Conservation (phyloP, 2,329 filamentous ascomycete genomes). For the Phaeosphaeriaceae sp. region DNA sequence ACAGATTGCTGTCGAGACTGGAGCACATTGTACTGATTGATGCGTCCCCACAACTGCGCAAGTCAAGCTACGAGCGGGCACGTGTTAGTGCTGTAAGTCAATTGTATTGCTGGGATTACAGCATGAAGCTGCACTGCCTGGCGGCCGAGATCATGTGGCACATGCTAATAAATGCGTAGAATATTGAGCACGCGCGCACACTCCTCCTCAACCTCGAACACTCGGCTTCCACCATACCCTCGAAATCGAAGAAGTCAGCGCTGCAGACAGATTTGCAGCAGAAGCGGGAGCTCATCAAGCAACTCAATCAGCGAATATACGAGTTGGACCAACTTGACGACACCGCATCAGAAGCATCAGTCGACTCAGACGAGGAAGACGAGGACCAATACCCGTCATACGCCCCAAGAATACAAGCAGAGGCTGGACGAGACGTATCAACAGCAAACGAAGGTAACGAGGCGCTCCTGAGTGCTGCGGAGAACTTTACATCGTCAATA, state of each 20-base stretch:
- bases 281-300: slow-evolving; percentile 72
- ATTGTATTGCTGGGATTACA: background rate
- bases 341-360: slow-evolving; percentile 41
- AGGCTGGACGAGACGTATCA: slow-evolving; percentile 43
- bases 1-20: slow-evolving; percentile 70
- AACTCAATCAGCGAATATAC: slow-evolving; percentile 70
- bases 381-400: slow-evolving; percentile 53
- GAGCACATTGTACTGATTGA: slow-evolving; percentile 71
- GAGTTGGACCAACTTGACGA: slow-evolving; percentile 71
- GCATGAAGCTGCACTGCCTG: background rate
- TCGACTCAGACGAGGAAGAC: slow-evolving; percentile 52
- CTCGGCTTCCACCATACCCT: slow-evolving; percentile 60
- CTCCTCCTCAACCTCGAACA: slow-evolving; percentile 76
- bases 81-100: slow-evolving; percentile 62
- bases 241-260: slow-evolving; percentile 63
- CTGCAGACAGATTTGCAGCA: slow-evolving; percentile 69
- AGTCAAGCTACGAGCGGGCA: slow-evolving; percentile 72
- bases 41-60: slow-evolving; percentile 65
- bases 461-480: slow-evolving; percentile 43
- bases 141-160: background rate
- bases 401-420: slow-evolving; percentile 48
- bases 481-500: slow-evolving; percentile 44
- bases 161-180: slow-evolving; percentile 55
- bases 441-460: slow-evolving; percentile 38
- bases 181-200: slow-evolving; percentile 74